Evolutionary conservation across 2,329 filamentous ascomycete genomes (phyloP), one percentile per base, ranked within the genome.

Genomic region (Aspergillus melleus): DNA sequence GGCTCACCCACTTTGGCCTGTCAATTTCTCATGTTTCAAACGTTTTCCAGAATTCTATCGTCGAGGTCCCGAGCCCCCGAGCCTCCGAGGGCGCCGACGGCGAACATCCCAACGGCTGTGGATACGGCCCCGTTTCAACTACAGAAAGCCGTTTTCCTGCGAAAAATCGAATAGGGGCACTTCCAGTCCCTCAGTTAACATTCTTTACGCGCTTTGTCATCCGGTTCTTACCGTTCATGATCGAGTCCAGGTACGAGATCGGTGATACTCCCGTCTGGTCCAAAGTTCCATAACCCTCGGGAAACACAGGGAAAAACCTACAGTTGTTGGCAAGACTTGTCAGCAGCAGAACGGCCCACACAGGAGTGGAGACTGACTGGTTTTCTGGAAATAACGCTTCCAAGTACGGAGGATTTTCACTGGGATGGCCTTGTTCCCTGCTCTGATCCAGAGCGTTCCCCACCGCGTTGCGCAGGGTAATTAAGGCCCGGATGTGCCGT

Each of bases 401-500:
- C n/a, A 44, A 22, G 30, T 16, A 10, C 2, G 19, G 16, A 30
- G 14, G 53, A 49, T 32, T 49, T 46, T 49, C 53, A 22, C 42
- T 24, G 29, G 22, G 4, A 29, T 46, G 11, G 16, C 44, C 44
- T 0, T 46, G 52, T 6, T 66, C 64, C 11, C 52, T 54, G n/a
- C 61, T 55, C 24, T 61, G 54, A 29, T 67, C 61, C 20, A 67
- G 55, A 1, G 59, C 60, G 32, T 55, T 64, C 12, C 66, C 59
- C 9, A 61, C 64, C 14, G 60, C 60, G 59, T 68, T 68, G 20
- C 62, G 54, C 10, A 74, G 46, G 0, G 68, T 68, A 3, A 73
- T 62, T 42, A 74, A 52, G 3, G 71, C 70, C 30, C 68, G 65
- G 12, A 74, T 72, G 49, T 72, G 72, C 8, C 68, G 49, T 20